Conservation (phyloP, 176 grass and related monocot genomes). For the Zoysia pacifica region DNA sequence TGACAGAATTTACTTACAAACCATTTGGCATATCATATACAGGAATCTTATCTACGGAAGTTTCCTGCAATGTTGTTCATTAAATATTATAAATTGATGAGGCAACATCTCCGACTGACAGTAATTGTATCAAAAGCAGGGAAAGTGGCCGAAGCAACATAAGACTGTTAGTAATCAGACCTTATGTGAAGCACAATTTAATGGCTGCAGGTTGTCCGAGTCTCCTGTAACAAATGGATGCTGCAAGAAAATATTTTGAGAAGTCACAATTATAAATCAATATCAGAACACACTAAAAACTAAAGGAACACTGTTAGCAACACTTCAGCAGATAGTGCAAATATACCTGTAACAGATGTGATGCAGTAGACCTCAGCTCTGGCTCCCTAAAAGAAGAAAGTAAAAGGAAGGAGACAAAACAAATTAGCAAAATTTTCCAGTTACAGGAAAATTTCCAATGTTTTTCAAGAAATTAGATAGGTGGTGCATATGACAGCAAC, state of each 20-base stretch:
- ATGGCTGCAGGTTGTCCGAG: slow-evolving; percentile 41
- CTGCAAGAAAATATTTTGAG: slow-evolving; percentile 56
- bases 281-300: slow-evolving; percentile 29
- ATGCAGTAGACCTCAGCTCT: slow-evolving; percentile 59
- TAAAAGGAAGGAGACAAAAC: slow-evolving; percentile 6
- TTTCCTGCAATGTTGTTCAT: slow-evolving; percentile 50
- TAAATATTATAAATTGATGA: slow-evolving; percentile 23
- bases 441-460: slow-evolving; percentile 35
- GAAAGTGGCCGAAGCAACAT: slow-evolving; percentile 36
- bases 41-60: slow-evolving; percentile 43
- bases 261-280: slow-evolving; percentile 43
- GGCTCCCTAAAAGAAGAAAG: slow-evolving; percentile 62
- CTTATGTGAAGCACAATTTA: slow-evolving; percentile 45
- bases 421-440: slow-evolving; percentile 30
- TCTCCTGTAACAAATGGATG: slow-evolving; percentile 95
- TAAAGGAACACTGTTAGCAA: background rate
- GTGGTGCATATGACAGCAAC: slow-evolving; percentile 19
- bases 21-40: slow-evolving; percentile 41
- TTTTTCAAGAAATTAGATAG: slow-evolving; percentile 29
- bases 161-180: slow-evolving; percentile 43
- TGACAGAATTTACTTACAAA: slow-evolving; percentile 52
- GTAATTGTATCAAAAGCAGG: background rate
- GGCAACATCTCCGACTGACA: slow-evolving; percentile 28
- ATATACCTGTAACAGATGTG: slow-evolving; percentile 73
- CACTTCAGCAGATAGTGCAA: slow-evolving; percentile 22